Evolutionary conservation across 352 stramenopile genomes (phyloP), one percentile per base, ranked within the genome.

Genomic region (Phytophthora rubi): DNA sequence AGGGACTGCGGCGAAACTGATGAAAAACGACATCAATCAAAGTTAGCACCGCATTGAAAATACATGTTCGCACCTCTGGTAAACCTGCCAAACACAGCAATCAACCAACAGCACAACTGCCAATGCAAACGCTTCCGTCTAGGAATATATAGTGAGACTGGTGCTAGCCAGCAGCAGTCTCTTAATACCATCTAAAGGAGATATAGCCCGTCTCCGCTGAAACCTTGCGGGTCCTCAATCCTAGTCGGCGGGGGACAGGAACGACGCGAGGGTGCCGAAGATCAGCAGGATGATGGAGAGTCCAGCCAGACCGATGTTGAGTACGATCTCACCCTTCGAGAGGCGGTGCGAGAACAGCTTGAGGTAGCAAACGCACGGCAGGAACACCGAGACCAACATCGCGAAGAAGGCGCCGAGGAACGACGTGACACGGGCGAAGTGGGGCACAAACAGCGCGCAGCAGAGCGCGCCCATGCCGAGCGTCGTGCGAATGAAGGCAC

Each of bases 401-500:
- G 88, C 85, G 62, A 94, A 97, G 65, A 96, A 95, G 21, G 89
- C 84, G 15, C 89, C 89, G 16, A 96, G 69, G 62, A 97, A 95
- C 18, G 85, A 92, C 58, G 86, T 95, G 44, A 96, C 76, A 21
- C 85, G 86, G 12, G 88, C 89, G 70, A 97, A 97, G 62, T 94
- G 83, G 35, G 89, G 89, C 57, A 97, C 81, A 48, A 85, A 92
- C 28, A 95, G 65, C 30, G 83, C 88, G 37, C 85, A 86, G 51
- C 88, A 80, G 51, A 96, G 59, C 23, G 85, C 74, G 12, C 54
- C 48, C 48, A 88, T 65, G 13, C 80, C 83, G 56, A 96, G 81
- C 3, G 70, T 76, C 32, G 83, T 84, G 52, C 88, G 88, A 26
- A 96, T 78, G 48, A 88, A 80, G 1, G 85, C 83, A 37, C 85